Base-by-base conservation (phyloP, 163 green algal species). In the Scenedesmus sp. region DNA sequence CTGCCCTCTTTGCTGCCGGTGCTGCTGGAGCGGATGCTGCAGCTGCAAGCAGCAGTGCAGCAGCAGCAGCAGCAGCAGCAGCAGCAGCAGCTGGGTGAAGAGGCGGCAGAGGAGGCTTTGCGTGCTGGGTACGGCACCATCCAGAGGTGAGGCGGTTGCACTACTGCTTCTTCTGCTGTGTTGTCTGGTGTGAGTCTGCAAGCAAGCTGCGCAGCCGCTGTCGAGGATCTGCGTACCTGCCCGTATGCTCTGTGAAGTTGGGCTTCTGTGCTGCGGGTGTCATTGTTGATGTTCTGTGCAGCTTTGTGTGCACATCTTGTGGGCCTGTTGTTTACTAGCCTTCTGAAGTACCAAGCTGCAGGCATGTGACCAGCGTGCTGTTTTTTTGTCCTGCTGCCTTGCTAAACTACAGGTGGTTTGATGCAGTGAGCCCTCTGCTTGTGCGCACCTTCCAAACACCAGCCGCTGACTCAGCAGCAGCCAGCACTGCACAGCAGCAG, bases 31-130 rank as follows among this genome's bases (percentile, higher is more conserved):
- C 46, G 46, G 52, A 8, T 64, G 66, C 66, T 76, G 66, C 66
- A 26, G 66, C 66, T 76, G 66, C 66, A 76, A 18, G 15, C 66
- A 18, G 66, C 66, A 34, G 66, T 76, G 13, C 76, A 84, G 79
- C 79, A 85, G 79, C 79, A 85, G 52, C 79, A 85, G 79, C 79
- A 85, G 79, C 79, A 85, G 79, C 79, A 85, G 79, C 79, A 85
- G 79, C 70, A 81, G 66, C 15, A 12, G 66, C 18, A 23, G 62
- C 62, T 23, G n/a, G 2, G 9, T 8, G 74, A 55, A 16, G 34
- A 55, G 26, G 74, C 74, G 56, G 74, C 74, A 83, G 74, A 83
- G 74, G 26, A 83, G 4, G 66, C n/a, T 56, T 54, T 55, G 16
- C 26, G 26, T 83, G 74, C 74, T 57, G 74, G 74, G 18, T 59